Conservation (phyloP, 306 rosid genomes). For the Purshia tridentata region DNA sequence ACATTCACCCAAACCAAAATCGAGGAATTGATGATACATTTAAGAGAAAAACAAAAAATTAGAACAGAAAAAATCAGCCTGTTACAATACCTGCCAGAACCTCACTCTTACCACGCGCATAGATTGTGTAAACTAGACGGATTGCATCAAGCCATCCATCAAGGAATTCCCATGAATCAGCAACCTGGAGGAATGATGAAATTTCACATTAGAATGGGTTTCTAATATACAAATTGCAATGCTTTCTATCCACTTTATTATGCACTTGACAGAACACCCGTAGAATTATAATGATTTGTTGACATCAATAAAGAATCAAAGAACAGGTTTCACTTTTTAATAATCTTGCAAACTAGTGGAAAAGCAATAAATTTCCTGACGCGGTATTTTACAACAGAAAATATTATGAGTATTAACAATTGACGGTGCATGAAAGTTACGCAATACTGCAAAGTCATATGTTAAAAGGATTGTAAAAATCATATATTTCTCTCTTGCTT, state of each 20-base stretch:
- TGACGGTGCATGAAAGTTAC: neutral
- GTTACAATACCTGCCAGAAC: conserved; percentile 85
- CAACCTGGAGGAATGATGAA: conserved; percentile 57
- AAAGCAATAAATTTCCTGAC: neutral
- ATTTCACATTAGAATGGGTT: neutral
- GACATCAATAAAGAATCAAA: neutral
- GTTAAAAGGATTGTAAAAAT: no score
- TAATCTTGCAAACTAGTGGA: neutral
- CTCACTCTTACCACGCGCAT: conserved; percentile 85
- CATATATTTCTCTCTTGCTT: neutral
- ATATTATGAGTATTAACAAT: neutral
- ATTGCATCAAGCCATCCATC: conserved; percentile 99
- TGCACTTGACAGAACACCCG: neutral
- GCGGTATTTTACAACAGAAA: neutral
- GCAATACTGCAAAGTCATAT: neutral
- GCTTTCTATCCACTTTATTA: conserved; percentile 4
- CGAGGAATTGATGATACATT: conserved; percentile 22
- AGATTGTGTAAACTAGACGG: conserved; percentile 89
- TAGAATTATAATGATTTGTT: neutral
- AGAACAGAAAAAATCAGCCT: conserved; percentile 46
- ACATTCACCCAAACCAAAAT: conserved; percentile 19
- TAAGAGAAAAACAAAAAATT: neutral
- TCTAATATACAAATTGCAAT: neutral
- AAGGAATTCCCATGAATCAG: conserved; percentile 92
- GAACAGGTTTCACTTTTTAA: neutral